Percentiles rank a stretch among this genome's conserved stretches.
Conservation (phyloP, 2,329 filamentous ascomycete genomes). For the Pseudocercospora pini-densiflorae region DNA sequence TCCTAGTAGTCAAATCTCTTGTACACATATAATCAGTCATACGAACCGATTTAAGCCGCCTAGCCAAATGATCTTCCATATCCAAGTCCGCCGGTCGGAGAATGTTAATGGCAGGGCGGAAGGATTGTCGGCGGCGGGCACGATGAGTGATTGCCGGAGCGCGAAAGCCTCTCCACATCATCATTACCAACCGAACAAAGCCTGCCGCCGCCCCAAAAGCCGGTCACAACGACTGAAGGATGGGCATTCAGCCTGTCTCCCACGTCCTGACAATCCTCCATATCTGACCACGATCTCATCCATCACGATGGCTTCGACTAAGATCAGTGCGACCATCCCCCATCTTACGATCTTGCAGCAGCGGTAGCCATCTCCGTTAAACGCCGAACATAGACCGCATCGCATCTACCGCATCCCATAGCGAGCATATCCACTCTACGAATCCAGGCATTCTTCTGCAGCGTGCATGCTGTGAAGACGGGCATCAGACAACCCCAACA, state of each 20-base stretch:
- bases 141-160: not conserved
- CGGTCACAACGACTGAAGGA: not conserved
- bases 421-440: slow-evolving; percentile 7
- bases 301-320: slow-evolving; percentile 1
- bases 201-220: not conserved
- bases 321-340: not conserved
- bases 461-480: not conserved
- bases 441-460: not conserved
- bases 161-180: not conserved
- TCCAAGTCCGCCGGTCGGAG: too few relatives aligned
- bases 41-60: too few relatives aligned
- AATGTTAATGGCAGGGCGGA: not conserved
- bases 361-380: not conserved
- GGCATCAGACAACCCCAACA: not conserved
- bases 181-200: not conserved
- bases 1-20: too few relatives aligned
- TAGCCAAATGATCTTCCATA: too few relatives aligned
- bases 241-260: not conserved
- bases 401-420: not conserved
- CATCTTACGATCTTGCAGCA: not conserved
- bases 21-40: too few relatives aligned
- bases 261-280: not conserved
- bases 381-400: not conserved
- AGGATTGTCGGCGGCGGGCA: not conserved
- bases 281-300: not conserved